These are phyloP conservation scores for Pseudogymnoascus sp. DNA, from an alignment of 2,329 filamentous ascomycete genomes.

Conservation along the genomic window DNA sequence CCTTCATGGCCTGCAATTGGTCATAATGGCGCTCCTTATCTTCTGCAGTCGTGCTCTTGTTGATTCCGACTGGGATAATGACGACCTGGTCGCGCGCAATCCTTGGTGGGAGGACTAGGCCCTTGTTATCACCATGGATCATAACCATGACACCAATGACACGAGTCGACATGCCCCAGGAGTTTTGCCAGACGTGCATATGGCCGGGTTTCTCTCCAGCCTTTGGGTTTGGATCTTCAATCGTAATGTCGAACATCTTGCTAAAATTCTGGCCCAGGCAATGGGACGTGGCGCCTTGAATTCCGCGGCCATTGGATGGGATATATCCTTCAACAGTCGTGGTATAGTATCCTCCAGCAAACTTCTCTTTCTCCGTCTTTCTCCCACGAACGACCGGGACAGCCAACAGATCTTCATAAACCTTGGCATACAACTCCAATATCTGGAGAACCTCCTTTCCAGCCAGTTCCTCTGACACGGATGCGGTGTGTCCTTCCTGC, in stretches of 20 bases:
- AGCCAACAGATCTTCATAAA: slow-evolving; percentile 90
- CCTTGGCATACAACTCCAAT: slow-evolving; percentile 81
- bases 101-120: slow-evolving; percentile 84
- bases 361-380: slow-evolving; percentile 98
- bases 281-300: slow-evolving; percentile 93
- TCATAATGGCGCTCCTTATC: slow-evolving; percentile 70
- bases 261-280: slow-evolving; percentile 91
- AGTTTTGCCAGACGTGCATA: slow-evolving; percentile 95
- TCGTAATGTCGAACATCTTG: slow-evolving; percentile 98
- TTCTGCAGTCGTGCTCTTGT: slow-evolving; percentile 75
- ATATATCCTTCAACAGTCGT: slow-evolving; percentile 97
- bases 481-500: slow-evolving; percentile 82
- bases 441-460: slow-evolving; percentile 86
- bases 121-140: slow-evolving; percentile 94
- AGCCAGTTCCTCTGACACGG: slow-evolving; percentile 76
- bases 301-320: slow-evolving; percentile 88
- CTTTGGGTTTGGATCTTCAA: slow-evolving; percentile 77
- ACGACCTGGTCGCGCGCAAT: slow-evolving; percentile 82
- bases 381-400: slow-evolving; percentile 86
- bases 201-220: slow-evolving; percentile 69
- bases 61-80: slow-evolving; percentile 88
- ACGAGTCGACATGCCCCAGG: slow-evolving; percentile 95
- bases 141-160: slow-evolving; percentile 99
- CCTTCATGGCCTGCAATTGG: slow-evolving; percentile 65
- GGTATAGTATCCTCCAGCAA: slow-evolving; percentile 92